Percentiles rank a stretch among this genome's conserved stretches.
Evolutionary conservation across 2,329 filamentous ascomycete genomes (phyloP).

Genomic region (Tolypocladium ovalisporum): DNA sequence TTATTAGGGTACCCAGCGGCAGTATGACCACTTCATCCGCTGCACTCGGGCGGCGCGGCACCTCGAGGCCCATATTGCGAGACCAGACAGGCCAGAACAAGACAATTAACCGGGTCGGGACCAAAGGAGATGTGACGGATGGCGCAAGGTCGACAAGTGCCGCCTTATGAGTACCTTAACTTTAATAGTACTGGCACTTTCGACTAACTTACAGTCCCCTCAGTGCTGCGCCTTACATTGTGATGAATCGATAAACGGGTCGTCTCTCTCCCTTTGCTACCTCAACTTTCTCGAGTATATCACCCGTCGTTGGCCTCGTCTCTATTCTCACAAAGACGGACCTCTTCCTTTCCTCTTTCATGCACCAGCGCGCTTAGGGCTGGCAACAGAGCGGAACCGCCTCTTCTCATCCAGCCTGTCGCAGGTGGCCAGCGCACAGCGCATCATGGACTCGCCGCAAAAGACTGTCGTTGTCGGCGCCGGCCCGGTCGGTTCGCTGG

Average conservation of each 20-base stretch:
- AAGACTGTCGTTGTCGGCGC: constrained; percentile 82
- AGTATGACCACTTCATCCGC: neutral
- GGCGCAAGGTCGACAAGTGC: neutral
- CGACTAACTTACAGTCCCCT: neutral
- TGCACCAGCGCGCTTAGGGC: neutral
- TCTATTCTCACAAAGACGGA: neutral
- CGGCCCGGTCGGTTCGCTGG: constrained; percentile 84
- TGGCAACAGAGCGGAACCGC: neutral
- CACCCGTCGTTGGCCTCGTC: neutral
- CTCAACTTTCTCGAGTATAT: neutral
- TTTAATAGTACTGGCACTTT: neutral
- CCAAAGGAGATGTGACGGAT: neutral
- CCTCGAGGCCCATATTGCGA: too few species aligned
- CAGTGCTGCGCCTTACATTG: neutral
- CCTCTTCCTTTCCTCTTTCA: neutral
- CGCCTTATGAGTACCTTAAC: neutral
- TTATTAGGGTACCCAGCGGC: too few species aligned
- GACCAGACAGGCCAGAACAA: neutral
- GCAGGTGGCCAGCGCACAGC: neutral
- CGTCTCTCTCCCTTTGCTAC: neutral
- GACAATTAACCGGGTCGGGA: neutral
- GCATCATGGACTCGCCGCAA: constrained; percentile 18
- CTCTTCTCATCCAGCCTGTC: neutral
- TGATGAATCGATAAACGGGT: neutral
- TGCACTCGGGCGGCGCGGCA: too few species aligned